phyloP scores from a whole-genome alignment of 2,329 filamentous ascomycete genomes.

The Remersonia thermophila region DNA sequence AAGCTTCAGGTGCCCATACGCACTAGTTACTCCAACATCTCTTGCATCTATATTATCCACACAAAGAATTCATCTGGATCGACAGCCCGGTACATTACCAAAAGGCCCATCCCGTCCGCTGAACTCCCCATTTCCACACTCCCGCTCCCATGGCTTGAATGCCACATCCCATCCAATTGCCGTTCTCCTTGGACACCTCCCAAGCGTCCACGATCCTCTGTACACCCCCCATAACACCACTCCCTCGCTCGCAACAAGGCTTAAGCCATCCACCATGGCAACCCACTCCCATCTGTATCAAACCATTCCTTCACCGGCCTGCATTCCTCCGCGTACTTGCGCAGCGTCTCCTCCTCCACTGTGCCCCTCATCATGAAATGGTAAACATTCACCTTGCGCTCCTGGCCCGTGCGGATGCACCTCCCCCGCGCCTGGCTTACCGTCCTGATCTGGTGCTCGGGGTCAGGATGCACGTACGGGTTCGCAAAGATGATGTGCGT shows the following conservation, averaged over 20 bases:
- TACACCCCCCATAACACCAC: background rate
- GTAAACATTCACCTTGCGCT: conserved; percentile 26
- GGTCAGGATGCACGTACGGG: conserved; percentile 22
- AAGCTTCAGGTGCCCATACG: no score
- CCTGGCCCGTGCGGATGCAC: conserved; percentile 28
- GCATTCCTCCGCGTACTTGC: conserved; percentile 1
- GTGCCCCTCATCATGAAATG: conserved; percentile 28
- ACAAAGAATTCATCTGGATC: no score
- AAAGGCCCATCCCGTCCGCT: no score
- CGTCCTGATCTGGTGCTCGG: conserved; percentile 23
- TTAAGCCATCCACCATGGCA: conserved; percentile 8
- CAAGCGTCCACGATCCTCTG: background rate
- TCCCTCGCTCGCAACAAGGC: background rate
- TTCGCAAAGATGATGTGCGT: conserved; percentile 31
- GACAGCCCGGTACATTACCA: no score
- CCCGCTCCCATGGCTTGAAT: no score
- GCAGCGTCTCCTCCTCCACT: conserved; percentile 28
- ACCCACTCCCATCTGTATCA: background rate
- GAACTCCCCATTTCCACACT: no score
- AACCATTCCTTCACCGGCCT: conserved; percentile 3
- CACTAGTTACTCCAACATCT: no score
- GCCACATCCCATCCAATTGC: no score
- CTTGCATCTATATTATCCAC: no score
- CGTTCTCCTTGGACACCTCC: no score
- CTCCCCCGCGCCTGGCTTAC: conserved; percentile 30